Percentiles rank a stretch among this genome's conserved stretches.
These are phyloP conservation scores for Lachancea fermentati DNA, from an alignment of 805 yeast genomes.

Conservation along the genomic window DNA sequence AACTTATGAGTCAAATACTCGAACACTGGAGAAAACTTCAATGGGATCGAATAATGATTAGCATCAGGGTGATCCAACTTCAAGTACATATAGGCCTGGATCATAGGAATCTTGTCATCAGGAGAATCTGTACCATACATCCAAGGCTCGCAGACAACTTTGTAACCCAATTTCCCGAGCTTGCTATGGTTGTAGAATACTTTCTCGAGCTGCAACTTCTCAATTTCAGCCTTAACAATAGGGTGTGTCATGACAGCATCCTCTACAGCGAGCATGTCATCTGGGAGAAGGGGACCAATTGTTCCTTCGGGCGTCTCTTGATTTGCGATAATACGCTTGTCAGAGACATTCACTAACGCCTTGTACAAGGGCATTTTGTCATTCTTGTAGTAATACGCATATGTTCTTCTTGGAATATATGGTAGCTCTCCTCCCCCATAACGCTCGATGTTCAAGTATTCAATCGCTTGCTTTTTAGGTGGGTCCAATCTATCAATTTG, in stretches of 20 bases:
- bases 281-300: slow-evolving; percentile 68
- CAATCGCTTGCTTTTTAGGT: slow-evolving; percentile 66
- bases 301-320: slow-evolving; percentile 52
- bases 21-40: slow-evolving; percentile 69
- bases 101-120: slow-evolving; percentile 46
- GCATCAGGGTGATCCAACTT: slow-evolving; percentile 63
- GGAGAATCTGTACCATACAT: slow-evolving; percentile 76
- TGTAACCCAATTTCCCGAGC: slow-evolving; percentile 19
- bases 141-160: slow-evolving; percentile 72
- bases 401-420: slow-evolving; percentile 60
- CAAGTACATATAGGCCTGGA: slow-evolving; percentile 73
- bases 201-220: slow-evolving; percentile 59
- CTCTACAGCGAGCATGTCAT: slow-evolving; percentile 54
- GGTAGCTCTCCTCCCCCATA: slow-evolving; percentile 47
- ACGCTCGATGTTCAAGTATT: slow-evolving; percentile 62
- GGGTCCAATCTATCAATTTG: slow-evolving; percentile 72
- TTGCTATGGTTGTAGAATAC: slow-evolving; percentile 23
- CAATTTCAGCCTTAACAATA: slow-evolving; percentile 54
- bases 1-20: slow-evolving; percentile 55
- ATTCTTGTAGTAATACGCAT: slow-evolving; percentile 59
- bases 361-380: slow-evolving; percentile 51
- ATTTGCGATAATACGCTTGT: slow-evolving; percentile 55
- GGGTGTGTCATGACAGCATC: slow-evolving; percentile 48
- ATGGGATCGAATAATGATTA: slow-evolving; percentile 70
- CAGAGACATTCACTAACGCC: slow-evolving; percentile 62